Conservation (phyloP, 768 basidiomycete genomes). For the Mycena vulgaris region DNA sequence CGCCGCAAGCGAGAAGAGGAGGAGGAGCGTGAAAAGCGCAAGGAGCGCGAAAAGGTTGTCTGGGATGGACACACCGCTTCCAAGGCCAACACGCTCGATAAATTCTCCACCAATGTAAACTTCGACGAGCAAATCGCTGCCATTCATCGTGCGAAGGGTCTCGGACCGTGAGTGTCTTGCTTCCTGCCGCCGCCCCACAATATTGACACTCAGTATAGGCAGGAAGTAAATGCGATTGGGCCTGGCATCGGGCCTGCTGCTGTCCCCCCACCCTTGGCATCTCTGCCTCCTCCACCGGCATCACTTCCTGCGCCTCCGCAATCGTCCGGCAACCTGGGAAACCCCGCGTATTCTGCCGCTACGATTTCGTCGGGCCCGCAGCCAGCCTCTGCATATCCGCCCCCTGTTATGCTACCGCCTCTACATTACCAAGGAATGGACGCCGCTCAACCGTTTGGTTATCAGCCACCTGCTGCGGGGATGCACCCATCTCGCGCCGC, state of each 20-base stretch:
- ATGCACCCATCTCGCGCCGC: conserved; percentile 82
- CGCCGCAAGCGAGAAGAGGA: conserved; percentile 90
- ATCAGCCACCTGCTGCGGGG: conserved; percentile 76
- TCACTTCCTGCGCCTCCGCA: conserved; percentile 83
- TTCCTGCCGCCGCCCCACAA: conserved; percentile 5
- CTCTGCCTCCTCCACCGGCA: conserved; percentile 77
- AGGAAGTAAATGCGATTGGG: conserved; percentile 86
- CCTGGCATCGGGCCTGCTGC: conserved; percentile 90
- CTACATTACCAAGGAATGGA: conserved; percentile 88
- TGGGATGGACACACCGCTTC: conserved; percentile 99
- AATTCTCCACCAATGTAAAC: conserved; percentile 93
- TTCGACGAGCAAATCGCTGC: conserved; percentile 99
- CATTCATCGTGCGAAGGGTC: conserved; percentile 93
- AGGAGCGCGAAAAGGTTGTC: conserved; percentile 94
- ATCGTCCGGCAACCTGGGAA: conserved; percentile 51
- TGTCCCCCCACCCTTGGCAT: conserved; percentile 75
- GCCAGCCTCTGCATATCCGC: conserved; percentile 81
- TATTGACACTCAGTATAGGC: conserved; percentile 54
- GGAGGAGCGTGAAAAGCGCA: conserved; percentile 83
- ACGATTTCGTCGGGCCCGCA: conserved; percentile 94
- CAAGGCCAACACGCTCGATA: conserved; percentile 92
- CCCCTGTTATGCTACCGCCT: conserved; percentile 88
- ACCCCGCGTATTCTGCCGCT: conserved; percentile 81
- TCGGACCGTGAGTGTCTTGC: conserved; percentile 79
- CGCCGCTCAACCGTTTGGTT: conserved; percentile 84